Base-by-base conservation (phyloP, 202 grass and related monocot genomes). In the Musa balbisiana region DNA sequence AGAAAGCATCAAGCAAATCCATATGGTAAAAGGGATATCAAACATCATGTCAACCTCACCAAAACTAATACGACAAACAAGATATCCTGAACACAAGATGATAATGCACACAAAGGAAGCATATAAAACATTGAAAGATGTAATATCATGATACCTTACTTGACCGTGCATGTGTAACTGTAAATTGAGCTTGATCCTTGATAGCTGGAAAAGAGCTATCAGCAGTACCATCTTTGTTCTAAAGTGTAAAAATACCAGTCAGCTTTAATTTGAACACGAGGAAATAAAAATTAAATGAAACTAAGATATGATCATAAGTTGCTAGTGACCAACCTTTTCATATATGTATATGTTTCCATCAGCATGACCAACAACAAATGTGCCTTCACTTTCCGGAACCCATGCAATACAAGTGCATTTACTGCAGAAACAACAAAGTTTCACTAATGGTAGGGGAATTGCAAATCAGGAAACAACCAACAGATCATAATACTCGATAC, bases 101-200 rank as follows among this genome's bases (percentile, higher is more conserved):
- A 43, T 2, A 67, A 67, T 9, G 25, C 25, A 67, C 26, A 43
- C 33, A 29, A 67, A 33, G 13, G 13, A 67, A 33, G 43, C 25
- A 70, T 3, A 33, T 12, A 51, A 8, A 50, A 52, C 9, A 70
- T 17, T 22, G 16, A 77, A 69, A 82, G 29, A 65, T 76, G 56
- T 66, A 77, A 65, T 43, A 5, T 43, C 33, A 43, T 43, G 51
- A 79, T 99, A 99, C 95, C 91, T 88, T 99, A 79, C 52, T 99
- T 78, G 89, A 95, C 87, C 91, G 93, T 79, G 91, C 89, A 90
- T 99, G 89, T 86, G 95, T 82, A 90, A 99, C 87, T 75, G 80
- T 60, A 81, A 90, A 80, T 62, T 92, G 89, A 79, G 66, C 87
- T 84, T 82, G 87, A 87, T 99, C 95, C 82, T 92, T 94, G 29